Evolutionary conservation across 2,329 filamentous ascomycete species (phyloP).

Genomic region (Colletotrichum sp.): DNA sequence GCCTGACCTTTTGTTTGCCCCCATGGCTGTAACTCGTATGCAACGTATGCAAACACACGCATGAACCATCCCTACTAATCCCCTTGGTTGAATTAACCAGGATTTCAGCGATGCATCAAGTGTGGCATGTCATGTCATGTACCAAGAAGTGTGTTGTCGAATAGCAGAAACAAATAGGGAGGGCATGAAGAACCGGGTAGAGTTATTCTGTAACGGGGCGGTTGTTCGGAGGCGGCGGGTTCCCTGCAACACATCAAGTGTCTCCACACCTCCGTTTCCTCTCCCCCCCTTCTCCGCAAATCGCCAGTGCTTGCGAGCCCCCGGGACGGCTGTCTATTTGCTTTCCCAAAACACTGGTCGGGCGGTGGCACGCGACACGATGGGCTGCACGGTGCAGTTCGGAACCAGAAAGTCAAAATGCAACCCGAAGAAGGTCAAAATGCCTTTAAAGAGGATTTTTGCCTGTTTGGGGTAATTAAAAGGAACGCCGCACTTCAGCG

Average conservation of each 20-base stretch:
- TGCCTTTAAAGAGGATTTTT: constrained; percentile 1
- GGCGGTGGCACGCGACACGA: not conserved
- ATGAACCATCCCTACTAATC: constrained; percentile 4
- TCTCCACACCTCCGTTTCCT: not conserved
- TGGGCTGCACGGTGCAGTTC: not conserved
- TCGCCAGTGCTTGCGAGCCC: not conserved
- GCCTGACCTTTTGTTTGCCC: not conserved
- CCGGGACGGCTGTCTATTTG: not conserved
- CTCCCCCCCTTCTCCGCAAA: not conserved
- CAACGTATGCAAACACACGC: not conserved
- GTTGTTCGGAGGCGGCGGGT: not conserved
- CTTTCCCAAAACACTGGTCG: not conserved
- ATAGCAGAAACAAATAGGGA: not conserved
- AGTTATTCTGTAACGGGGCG: not conserved
- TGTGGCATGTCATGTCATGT: not conserved
- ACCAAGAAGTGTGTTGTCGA: not conserved
- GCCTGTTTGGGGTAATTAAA: not conserved
- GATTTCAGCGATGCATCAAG: not conserved
- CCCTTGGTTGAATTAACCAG: not conserved
- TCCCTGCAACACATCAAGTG: not conserved
- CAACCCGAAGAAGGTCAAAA: not conserved
- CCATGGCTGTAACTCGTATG: not conserved
- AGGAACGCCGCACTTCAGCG: not conserved
- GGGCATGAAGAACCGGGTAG: not conserved
- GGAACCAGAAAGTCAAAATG: not conserved